Percentiles rank a stretch among this genome's conserved stretches.
Evolutionary conservation across 208 protist genomes (phyloP).

Genomic region (Entamoeba histolytica): DNA sequence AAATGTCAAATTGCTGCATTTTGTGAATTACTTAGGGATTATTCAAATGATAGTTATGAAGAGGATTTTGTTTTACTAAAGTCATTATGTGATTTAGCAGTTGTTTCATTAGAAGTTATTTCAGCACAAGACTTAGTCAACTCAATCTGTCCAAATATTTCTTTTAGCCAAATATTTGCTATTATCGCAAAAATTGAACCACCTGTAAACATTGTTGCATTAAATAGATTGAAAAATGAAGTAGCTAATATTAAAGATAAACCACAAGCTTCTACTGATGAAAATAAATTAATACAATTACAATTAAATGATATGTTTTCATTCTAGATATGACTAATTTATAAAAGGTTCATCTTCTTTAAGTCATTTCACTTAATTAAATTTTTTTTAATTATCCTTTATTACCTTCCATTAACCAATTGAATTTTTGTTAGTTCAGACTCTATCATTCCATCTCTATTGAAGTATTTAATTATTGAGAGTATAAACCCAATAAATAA

Average conservation of each 20-base stretch:
- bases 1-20: background rate
- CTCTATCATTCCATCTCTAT: background rate
- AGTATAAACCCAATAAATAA: background rate
- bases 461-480: background rate
- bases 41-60: background rate
- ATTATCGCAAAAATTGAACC: background rate
- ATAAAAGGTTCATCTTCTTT: too few relatives aligned
- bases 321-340: too few relatives aligned
- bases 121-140: background rate
- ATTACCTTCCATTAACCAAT: background rate
- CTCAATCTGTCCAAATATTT: background rate
- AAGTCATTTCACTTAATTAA: too few relatives aligned
- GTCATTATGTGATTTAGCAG: background rate
- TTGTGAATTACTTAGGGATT: background rate
- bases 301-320: background rate
- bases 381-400: background rate
- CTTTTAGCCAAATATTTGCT: background rate
- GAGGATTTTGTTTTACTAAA: background rate
- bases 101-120: background rate
- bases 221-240: background rate
- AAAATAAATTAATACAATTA: background rate
- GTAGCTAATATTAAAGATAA: background rate
- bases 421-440: background rate
- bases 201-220: background rate
- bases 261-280: background rate